Evolutionary conservation across 805 yeast species (phyloP).

Genomic region (Wickerhamiella alocasiicola): DNA sequence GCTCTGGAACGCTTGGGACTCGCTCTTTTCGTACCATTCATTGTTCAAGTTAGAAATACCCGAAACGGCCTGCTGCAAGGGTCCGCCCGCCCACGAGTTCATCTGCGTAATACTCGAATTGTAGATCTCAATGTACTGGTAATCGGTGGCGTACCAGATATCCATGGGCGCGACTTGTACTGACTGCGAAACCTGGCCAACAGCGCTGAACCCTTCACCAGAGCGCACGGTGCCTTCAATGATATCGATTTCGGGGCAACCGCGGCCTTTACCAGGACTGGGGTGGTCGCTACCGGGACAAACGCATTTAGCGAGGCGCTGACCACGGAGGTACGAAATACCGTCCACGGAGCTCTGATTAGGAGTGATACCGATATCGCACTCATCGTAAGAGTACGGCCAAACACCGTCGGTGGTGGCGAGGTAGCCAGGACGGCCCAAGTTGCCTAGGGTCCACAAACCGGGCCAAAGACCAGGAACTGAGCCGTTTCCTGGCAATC

Average conservation of each 20-base stretch:
- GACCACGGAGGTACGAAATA: conserved; percentile 76
- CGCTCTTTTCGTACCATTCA: conserved; percentile 66
- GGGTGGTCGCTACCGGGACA: conserved; percentile 83
- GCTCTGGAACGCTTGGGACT: conserved; percentile 44
- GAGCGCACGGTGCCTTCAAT: conserved; percentile 60
- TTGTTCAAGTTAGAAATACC: conserved; percentile 67
- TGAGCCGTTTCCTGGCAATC: conserved; percentile 66
- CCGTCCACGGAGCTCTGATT: conserved; percentile 89
- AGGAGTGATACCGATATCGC: conserved; percentile 92
- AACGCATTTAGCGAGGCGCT: conserved; percentile 61
- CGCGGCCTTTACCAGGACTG: conserved; percentile 73
- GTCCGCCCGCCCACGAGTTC: conserved; percentile 89
- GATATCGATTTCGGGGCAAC: conserved; percentile 91
- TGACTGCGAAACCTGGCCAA: conserved; percentile 82
- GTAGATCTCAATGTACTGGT: conserved; percentile 60
- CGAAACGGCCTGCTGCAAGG: conserved; percentile 85
- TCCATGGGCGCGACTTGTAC: conserved; percentile 88
- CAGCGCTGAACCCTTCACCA: conserved; percentile 27
- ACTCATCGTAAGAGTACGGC: conserved; percentile 80
- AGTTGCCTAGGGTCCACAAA: conserved; percentile 85
- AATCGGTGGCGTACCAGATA: conserved; percentile 89
- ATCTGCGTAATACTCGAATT: conserved; percentile 58
- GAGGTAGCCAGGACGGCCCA: conserved; percentile 82
- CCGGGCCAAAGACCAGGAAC: conserved; percentile 93
- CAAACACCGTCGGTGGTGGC: conserved; percentile 87